phyloP scores from a whole-genome alignment of 2,329 filamentous ascomycete species.

The Colletotrichum sp. region DNA sequence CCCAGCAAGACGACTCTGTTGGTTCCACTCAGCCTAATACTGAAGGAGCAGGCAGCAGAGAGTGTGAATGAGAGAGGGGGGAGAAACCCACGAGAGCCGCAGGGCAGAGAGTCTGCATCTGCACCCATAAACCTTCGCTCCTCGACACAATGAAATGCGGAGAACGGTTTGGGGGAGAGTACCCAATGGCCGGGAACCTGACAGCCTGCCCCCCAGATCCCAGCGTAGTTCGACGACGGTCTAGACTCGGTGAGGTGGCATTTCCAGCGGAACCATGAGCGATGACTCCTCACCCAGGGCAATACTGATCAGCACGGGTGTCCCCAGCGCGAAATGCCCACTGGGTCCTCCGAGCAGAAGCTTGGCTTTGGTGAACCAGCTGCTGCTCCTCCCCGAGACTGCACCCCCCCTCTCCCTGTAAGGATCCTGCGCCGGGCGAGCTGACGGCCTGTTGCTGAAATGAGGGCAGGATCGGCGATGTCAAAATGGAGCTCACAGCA shows the following conservation, averaged over 20 bases:
- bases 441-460: not conserved
- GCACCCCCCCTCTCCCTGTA: constrained; percentile 8
- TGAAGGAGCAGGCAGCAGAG: not conserved
- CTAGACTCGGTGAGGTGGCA: constrained; percentile 10
- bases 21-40: not conserved
- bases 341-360: not conserved
- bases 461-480: constrained; percentile 7
- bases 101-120: not conserved
- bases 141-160: not conserved
- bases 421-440: not conserved
- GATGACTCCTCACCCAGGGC: not conserved
- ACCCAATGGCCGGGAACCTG: not conserved
- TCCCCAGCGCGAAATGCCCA: not conserved
- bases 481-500: not conserved
- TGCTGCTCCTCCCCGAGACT: not conserved
- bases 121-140: not conserved
- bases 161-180: not conserved
- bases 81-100: not conserved
- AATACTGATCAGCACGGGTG: not conserved
- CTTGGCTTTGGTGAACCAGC: not conserved
- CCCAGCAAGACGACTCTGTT: not conserved
- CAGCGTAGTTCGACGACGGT: not conserved
- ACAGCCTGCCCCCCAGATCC: not conserved
- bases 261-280: not conserved
- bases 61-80: not conserved